Conservation (phyloP, 306 rosid genomes). For the Nissolia schottii region DNA sequence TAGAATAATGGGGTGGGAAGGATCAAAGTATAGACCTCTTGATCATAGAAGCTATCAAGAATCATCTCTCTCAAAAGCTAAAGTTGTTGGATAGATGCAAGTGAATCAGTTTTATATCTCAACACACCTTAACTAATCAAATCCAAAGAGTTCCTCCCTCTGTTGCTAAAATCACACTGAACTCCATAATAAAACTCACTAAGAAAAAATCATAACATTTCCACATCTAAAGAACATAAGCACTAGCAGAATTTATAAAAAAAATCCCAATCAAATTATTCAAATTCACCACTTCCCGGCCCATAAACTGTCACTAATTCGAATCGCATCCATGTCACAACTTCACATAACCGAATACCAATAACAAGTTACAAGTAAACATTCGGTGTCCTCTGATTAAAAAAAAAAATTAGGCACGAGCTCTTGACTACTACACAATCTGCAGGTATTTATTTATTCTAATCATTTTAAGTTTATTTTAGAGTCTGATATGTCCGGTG, state of each 20-base stretch:
- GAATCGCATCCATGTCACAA: background rate
- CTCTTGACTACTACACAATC: no score
- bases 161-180: background rate
- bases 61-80: no score
- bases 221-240: background rate
- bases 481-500: no score
- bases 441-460: no score
- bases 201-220: background rate
- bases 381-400: no score
- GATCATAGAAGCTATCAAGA: no score
- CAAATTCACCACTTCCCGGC: background rate
- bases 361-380: background rate
- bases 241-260: background rate
- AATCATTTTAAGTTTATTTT: no score
- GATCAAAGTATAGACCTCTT: no score
- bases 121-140: background rate
- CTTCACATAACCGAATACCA: background rate
- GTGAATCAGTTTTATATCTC: no score
- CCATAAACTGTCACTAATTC: background rate
- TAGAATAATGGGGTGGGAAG: no score
- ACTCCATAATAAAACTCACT: background rate
- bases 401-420: background rate
- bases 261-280: background rate
- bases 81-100: no score
- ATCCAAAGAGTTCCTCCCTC: slow-evolving; percentile 5